Conservation (phyloP, 768 basidiomycete species). For the Suillus lakei region DNA sequence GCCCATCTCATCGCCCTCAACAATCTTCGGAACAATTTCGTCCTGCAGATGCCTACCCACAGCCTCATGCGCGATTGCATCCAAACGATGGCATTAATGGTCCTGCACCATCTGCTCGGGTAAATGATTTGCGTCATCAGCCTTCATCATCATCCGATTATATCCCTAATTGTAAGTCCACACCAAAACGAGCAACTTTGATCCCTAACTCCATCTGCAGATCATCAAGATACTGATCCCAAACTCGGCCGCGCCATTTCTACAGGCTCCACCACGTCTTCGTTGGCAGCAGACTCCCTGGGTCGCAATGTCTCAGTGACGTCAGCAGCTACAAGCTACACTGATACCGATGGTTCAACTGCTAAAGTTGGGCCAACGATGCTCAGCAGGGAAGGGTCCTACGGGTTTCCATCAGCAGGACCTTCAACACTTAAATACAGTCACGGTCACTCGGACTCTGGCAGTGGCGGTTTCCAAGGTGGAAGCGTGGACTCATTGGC, state of each 20-base stretch:
- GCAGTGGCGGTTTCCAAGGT: slow-evolving; percentile 20
- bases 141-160: slow-evolving; percentile 26
- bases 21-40: slow-evolving; percentile 25
- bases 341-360: slow-evolving; percentile 15
- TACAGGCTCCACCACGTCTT: slow-evolving; percentile 33
- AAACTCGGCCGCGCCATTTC: slow-evolving; percentile 32
- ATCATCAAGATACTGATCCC: slow-evolving; percentile 22
- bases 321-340: slow-evolving; percentile 29
- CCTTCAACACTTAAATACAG: slow-evolving; percentile 27
- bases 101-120: slow-evolving; percentile 19
- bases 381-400: slow-evolving; percentile 21
- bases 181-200: slow-evolving; percentile 1
- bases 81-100: slow-evolving; percentile 17
- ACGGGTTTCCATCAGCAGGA: slow-evolving; percentile 23
- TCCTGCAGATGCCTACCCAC: slow-evolving; percentile 22
- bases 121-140: slow-evolving; percentile 24
- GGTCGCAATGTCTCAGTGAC: slow-evolving; percentile 31
- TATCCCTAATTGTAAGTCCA: slow-evolving; percentile 25
- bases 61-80: slow-evolving; percentile 15
- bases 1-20: slow-evolving; percentile 23
- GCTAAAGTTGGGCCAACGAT: slow-evolving; percentile 20
- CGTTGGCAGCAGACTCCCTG: slow-evolving; percentile 27
- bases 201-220: slow-evolving; percentile 4
- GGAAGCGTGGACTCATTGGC: slow-evolving; percentile 33
- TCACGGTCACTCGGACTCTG: slow-evolving; percentile 19